Base-by-base conservation (phyloP, 495 filamentous ascomycete genomes). In the Delitschia confertaspora region DNA sequence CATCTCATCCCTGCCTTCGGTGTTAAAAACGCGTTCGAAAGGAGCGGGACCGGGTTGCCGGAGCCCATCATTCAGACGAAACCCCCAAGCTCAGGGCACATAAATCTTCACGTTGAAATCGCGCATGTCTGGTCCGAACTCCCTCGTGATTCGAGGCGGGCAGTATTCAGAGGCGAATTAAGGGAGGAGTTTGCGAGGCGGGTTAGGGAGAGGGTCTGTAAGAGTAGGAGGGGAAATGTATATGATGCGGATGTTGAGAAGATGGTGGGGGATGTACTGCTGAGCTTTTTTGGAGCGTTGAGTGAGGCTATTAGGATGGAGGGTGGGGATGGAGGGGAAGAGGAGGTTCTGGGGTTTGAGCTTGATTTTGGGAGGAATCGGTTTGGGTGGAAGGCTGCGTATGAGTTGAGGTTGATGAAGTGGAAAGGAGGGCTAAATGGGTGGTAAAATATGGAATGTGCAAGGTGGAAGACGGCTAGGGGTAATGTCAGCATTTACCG, bases 1-100 rank as follows among this genome's bases (percentile, higher is more conserved):
- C 55, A 62, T 45, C 21, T 56, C 17, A 48, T 33, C 2, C 22
- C 47, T 4, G 43, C 46, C 4, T 60, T 52, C n/a, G 46, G 49
- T 17, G 37, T 57, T 21, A 16, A 24, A 10, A 40, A 29, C 9
- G 26, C 30, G 14, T 58, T 58, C 21, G 37, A 43, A 7, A 33
- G 22, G 2, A 47, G 26, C 2, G 6, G 26, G 14, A 59, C 55
- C 8, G 60, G 60, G 1, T 40, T 62, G 14, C 58, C 60, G 8
- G 47, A 56, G 5, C 30, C 31, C 7, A 49, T 46, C 0, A 16
- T 33, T 6, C 42, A 30, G 2, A 44, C 47, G 0, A 33, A 36
- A 8, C 30, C 55, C 17, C 58, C 60, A 2, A 47, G 38, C 19
- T 51, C 51, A 1, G 26, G 23, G 18, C 51, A 58, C 26, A 35